Evolutionary conservation across 2,329 filamentous ascomycete species (phyloP).

Genomic region (Chrysosporium keratinophilum): DNA sequence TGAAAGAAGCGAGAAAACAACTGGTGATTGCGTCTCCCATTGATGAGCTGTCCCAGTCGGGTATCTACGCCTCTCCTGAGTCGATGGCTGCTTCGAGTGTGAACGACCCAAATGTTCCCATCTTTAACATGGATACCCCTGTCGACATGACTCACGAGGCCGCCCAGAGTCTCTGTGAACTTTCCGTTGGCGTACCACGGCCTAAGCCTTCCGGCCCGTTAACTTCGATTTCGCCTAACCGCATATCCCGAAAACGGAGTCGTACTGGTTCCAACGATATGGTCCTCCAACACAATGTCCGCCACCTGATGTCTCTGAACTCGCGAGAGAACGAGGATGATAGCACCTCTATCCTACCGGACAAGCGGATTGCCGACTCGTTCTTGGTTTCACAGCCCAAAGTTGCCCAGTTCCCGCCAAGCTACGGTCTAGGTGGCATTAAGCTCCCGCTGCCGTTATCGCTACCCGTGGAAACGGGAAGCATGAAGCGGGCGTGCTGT

Average conservation of each 20-base stretch:
- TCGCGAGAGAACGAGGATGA: constrained; percentile 18
- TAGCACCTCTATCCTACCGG: constrained; percentile 21
- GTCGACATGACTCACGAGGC: constrained; percentile 29
- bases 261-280: constrained; percentile 33
- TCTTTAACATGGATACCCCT: constrained; percentile 27
- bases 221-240: not conserved
- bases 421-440: constrained; percentile 17
- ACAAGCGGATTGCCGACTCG: constrained; percentile 25
- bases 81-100: constrained; percentile 21
- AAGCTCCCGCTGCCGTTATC: constrained; percentile 21
- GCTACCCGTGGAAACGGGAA: constrained; percentile 21
- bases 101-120: constrained; percentile 28
- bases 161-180: constrained; percentile 33
- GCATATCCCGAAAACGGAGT: constrained; percentile 30
- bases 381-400: constrained; percentile 24
- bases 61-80: constrained; percentile 30
- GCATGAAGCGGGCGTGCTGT: constrained; percentile 35
- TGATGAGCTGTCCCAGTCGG: constrained; percentile 27
- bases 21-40: constrained; percentile 31
- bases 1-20: constrained; percentile 19
- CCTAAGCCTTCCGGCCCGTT: constrained; percentile 7
- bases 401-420: constrained; percentile 14
- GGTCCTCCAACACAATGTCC: constrained; percentile 31
- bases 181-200: constrained; percentile 28
- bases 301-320: constrained; percentile 28